These are phyloP conservation scores for Malus sieversii DNA, from an alignment of 306 rosid genomes.

Conservation along the genomic window DNA sequence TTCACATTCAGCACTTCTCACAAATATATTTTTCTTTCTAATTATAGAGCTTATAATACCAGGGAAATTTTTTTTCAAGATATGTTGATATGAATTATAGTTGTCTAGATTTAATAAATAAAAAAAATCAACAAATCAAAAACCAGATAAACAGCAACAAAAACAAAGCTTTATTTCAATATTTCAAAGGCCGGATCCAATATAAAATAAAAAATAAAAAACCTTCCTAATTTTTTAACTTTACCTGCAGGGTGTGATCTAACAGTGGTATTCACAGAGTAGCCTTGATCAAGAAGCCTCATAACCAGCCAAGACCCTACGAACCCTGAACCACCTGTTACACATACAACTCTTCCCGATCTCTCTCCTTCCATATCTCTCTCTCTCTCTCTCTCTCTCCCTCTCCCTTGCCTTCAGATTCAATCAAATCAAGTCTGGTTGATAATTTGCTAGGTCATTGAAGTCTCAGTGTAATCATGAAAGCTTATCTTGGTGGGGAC, in stretches of 20 bases:
- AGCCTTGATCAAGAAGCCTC: slow-evolving; percentile 46
- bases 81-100: too few species aligned
- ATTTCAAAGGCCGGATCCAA: too few species aligned
- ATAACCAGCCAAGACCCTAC: slow-evolving; percentile 44
- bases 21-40: too few species aligned
- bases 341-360: slow-evolving; percentile 18
- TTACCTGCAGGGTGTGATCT: slow-evolving; percentile 32
- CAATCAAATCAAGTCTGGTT: neutral
- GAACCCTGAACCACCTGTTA: slow-evolving; percentile 47
- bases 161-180: too few species aligned
- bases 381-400: slow-evolving; percentile 7
- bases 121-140: too few species aligned
- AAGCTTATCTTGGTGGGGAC: neutral
- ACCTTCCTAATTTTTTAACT: neutral
- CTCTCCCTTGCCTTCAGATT: neutral
- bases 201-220: too few species aligned
- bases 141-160: too few species aligned
- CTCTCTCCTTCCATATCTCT: neutral
- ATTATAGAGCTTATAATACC: too few species aligned
- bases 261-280: slow-evolving; percentile 39
- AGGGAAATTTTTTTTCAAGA: too few species aligned
- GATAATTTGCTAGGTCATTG: neutral
- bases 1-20: rapidly evolving
- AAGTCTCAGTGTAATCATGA: too few species aligned
- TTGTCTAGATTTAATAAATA: too few species aligned